phyloP scores from a whole-genome alignment of 2,329 filamentous ascomycete genomes.

The Fusarium piperis region DNA sequence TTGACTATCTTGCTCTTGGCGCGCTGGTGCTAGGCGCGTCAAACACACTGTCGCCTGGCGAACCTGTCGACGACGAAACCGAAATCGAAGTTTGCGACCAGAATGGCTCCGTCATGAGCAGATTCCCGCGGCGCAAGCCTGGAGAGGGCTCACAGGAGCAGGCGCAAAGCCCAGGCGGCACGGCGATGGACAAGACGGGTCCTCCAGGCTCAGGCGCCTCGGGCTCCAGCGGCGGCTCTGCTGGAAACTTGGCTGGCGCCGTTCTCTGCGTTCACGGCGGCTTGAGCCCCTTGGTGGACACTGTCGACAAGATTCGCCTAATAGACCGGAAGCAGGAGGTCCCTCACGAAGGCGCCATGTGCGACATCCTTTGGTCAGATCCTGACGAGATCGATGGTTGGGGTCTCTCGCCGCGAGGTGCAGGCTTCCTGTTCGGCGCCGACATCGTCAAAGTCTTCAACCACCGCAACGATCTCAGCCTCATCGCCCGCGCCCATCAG shows the following conservation, averaged over 20 bases:
- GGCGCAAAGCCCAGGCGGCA: slow-evolving; percentile 42
- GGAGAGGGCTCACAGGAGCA: slow-evolving; percentile 40
- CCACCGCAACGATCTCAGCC: slow-evolving; percentile 87
- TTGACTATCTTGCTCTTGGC: slow-evolving; percentile 93
- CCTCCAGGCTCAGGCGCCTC: slow-evolving; percentile 84
- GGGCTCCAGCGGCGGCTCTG: slow-evolving; percentile 70
- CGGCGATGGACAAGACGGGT: slow-evolving; percentile 60
- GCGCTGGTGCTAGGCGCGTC: slow-evolving; percentile 91
- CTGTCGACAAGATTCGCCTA: slow-evolving; percentile 92
- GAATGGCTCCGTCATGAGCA: slow-evolving; percentile 79
- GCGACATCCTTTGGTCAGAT: slow-evolving; percentile 96
- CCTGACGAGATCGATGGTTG: slow-evolving; percentile 98
- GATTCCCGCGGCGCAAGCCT: slow-evolving; percentile 66
- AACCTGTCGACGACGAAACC: slow-evolving; percentile 73
- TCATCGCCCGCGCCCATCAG: slow-evolving; percentile 95
- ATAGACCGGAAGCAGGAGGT: slow-evolving; percentile 98
- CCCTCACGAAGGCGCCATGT: slow-evolving; percentile 98
- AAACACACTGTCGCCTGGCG: slow-evolving; percentile 64
- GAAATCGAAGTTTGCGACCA: slow-evolving; percentile 95
- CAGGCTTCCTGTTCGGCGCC: slow-evolving; percentile 93
- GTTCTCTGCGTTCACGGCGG: slow-evolving; percentile 97
- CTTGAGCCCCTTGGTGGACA: slow-evolving; percentile 89
- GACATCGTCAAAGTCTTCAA: slow-evolving; percentile 98
- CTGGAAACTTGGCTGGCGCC: slow-evolving; percentile 78
- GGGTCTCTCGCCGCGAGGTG: slow-evolving; percentile 92